phyloP scores from a whole-genome alignment of 805 yeast genomes.

The Kuraishia piskuri region DNA sequence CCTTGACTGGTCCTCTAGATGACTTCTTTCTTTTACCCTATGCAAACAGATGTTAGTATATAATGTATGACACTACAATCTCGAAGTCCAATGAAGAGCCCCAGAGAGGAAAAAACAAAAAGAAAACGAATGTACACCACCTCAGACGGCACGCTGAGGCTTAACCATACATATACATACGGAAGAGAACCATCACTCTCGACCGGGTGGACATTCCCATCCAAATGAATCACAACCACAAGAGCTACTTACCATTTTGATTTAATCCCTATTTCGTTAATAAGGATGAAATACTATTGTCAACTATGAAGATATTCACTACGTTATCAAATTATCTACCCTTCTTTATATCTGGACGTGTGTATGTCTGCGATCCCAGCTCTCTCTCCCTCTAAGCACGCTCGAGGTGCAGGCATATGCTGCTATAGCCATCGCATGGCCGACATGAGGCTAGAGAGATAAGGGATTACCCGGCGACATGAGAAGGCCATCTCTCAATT shows the following conservation, averaged over 20 bases:
- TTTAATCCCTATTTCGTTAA: too few relatives aligned
- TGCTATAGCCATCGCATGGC: background rate
- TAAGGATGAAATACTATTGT: too few relatives aligned
- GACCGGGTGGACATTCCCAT: too few relatives aligned
- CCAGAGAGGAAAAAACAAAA: background rate
- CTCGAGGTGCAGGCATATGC: background rate
- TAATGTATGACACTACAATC: too few relatives aligned
- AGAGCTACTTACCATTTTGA: background rate
- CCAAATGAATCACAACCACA: too few relatives aligned
- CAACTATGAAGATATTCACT: too few relatives aligned
- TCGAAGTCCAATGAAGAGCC: background rate
- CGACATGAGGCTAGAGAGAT: background rate
- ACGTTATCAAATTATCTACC: too few relatives aligned
- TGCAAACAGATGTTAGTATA: background rate
- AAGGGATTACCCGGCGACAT: background rate
- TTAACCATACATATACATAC: too few relatives aligned
- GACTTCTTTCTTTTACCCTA: conserved; percentile 64
- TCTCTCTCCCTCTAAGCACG: background rate
- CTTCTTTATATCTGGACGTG: background rate
- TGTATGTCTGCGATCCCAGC: background rate
- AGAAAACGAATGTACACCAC: background rate
- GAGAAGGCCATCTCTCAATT: background rate
- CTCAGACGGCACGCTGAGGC: background rate
- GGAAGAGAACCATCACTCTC: too few relatives aligned
- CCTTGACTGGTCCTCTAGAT: conserved; percentile 72